Base-by-base conservation (phyloP, 1,284 basidiomycete species). In the Ganoderma multipileum region DNA sequence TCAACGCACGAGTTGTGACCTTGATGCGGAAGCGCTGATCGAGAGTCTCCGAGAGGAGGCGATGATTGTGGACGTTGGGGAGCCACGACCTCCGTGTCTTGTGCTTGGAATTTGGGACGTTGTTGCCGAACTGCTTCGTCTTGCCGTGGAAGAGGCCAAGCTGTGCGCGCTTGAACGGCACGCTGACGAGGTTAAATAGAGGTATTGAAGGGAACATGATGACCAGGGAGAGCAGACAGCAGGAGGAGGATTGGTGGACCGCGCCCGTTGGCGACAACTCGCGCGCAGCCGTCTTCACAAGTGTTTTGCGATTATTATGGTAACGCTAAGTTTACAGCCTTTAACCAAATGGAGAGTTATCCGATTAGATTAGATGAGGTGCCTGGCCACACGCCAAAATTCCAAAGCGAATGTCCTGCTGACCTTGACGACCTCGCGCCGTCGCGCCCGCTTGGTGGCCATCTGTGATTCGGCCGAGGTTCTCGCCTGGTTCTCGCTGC, bases 11-110 rank as follows among this genome's bases (percentile, higher is more conserved):
- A 30, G 92, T 88, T 0, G 93, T 92, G 62, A 95, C 80, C 76
- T 93, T 93, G 30, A 95, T 80, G 66, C 84, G 83, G 5, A 96
- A 73, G 58, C 82, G 82, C 64, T 84, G 78, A 38, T 85, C 86
- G 54, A 95, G 79, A 1, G 88, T 79, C 20, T 92, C 91, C 9
- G 92, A 94, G 72, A 82, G 86, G 59, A 95, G 74, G 2, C 88
- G 86, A 78, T 95, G 94, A 68, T 83, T 82, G 73, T 95, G 93
- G 23, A 95, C 85, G 80, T 98, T 98, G 30, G 96, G 94, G 33
- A 94, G 83, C 96, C 96, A 98, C 57, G 89, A 88, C 57, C 96
- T 84, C 62, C 94, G 91, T n/a, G 96, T 97, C 83, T 97, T 97
- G 79, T 92, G 88, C 78, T 94, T 91, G 28, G 95, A 97, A 80